Evolutionary conservation across 2,329 filamentous ascomycete genomes (phyloP), one percentile per base, ranked within the genome.

Genomic region (Aureobasidium sp.): DNA sequence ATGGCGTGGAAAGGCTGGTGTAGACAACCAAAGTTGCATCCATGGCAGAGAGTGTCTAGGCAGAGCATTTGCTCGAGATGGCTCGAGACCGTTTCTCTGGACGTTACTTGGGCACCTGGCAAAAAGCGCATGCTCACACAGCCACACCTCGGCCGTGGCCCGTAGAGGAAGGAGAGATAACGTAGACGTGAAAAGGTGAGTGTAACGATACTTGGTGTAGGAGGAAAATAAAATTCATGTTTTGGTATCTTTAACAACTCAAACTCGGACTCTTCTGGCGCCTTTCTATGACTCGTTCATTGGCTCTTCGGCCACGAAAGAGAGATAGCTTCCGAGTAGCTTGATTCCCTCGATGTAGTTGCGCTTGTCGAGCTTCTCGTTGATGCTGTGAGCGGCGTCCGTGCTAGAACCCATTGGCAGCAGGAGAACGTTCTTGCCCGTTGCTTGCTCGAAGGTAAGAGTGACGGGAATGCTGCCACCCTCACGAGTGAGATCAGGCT

Each of bases 311-410:
- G 92, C 91, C 67, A 96, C 91, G 69, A 97, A 97, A 78, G 97
- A 93, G 72, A 99, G 78, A 74, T 99, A 99, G 3, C 93, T 90
- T 52, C 94, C 94, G 62, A 99, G 78, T 65, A 99, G 78, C 84
- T 99, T 99, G 70, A 90, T 97, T 53, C 94, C 94, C 80, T 99
- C 91, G 71, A 99, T 96, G 75, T 99, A 99, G 78, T 99, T 99
- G 72, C 84, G 85, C 83, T 89, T 91, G 76, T 99, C 94, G 62
- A 99, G 81, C 83, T 96, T 97, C 84, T 97, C 94, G 75, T 99
- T 99, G 77, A 97, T 95, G 37, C 91, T 96, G 78, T 99, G 94
- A 8, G 94, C 94, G 45, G 90, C 92, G 74, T 97, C 94, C 1
- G 93, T 99, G 47, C 90, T 95, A 80, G 90, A 96, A 49, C 94